Evolutionary conservation across 1,284 basidiomycete species (phyloP).

Genomic region (Marasmius tenuissimus): DNA sequence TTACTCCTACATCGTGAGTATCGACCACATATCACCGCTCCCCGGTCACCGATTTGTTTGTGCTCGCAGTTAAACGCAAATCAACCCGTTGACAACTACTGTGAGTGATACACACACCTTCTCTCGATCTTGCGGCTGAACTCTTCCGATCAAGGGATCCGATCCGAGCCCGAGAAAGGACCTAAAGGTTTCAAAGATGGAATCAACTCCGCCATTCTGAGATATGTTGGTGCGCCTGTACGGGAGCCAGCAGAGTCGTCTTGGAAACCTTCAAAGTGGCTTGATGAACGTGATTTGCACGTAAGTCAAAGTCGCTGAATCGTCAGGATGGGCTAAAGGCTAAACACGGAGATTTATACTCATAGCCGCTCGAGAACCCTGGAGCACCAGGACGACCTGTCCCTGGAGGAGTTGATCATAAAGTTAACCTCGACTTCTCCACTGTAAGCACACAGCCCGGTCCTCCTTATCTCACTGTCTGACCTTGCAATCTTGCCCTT

Average conservation of each 20-base stretch:
- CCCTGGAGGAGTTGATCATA: neutral
- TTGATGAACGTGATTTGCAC: conserved; percentile 12
- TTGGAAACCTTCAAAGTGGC: neutral
- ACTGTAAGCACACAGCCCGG: neutral
- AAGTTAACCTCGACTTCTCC: conserved; percentile 3
- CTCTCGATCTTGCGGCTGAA: neutral
- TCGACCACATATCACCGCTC: no score
- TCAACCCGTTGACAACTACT: conserved; percentile 17
- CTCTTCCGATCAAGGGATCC: conserved; percentile 20
- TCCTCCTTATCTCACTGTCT: no score
- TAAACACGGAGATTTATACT: neutral
- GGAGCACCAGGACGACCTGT: conserved; percentile 5
- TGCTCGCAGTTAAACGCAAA: neutral
- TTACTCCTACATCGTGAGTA: neutral
- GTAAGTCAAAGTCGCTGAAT: neutral
- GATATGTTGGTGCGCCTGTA: conserved; percentile 38
- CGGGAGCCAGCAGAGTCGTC: conserved; percentile 35
- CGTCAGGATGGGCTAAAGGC: neutral
- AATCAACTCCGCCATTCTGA: conserved; percentile 42
- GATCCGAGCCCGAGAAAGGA: conserved; percentile 22
- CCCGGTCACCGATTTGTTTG: neutral
- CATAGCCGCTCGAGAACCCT: conserved; percentile 9
- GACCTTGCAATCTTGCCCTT: no score
- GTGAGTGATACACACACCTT: neutral
- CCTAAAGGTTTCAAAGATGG: conserved; percentile 27